Base-by-base conservation (phyloP, 768 basidiomycete genomes). In the Rhizopogon salebrosus region DNA sequence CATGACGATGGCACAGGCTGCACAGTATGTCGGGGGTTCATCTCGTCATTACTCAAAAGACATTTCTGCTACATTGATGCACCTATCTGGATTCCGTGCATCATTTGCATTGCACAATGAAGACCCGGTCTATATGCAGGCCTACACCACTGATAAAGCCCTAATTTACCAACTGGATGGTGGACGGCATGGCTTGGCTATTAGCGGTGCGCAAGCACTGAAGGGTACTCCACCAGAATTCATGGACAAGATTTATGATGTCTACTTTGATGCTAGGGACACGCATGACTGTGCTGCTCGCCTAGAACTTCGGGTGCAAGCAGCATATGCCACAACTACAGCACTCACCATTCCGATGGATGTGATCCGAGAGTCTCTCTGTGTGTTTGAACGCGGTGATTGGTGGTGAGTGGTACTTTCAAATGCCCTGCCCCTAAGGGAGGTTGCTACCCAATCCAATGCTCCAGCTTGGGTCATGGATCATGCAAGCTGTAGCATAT, bases 61-160 rank as follows among this genome's bases (percentile, higher is more conserved):
- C 35, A 26, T 67, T 9, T 55, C 50, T 0, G 64, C 65, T 6
- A 69, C 70, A 34, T 51, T 72, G 9, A 57, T 65, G 3, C 57
- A 55, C 0, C 56, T 72, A 14, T 64, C 67, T 13, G 72, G 70
- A 1, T 72, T 66, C 48, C 56, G 70, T 0, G 64, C 69, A 10
- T 36, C 34, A 1, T 66, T 66, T 13, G 3, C 9, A 64, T 68
- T 1, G 18, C 20, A 6, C 51, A 42, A 6, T 58, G 54, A 1
- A 13, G 27, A 62, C 1, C 59, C 57, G 0, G 37, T 34, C 1
- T 71, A 72, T 23, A 18, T 70, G 0, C 71, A 72, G 39, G 18
- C 66, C 11, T 73, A 73, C 45, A 51, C 53, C 0, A 73, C 70
- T 0, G 71, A 72, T 54, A 73, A 73, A 52, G 31, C 68, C 0